phyloP scores from a whole-genome alignment of 306 rosid genomes.

The Vigna radiata region DNA sequence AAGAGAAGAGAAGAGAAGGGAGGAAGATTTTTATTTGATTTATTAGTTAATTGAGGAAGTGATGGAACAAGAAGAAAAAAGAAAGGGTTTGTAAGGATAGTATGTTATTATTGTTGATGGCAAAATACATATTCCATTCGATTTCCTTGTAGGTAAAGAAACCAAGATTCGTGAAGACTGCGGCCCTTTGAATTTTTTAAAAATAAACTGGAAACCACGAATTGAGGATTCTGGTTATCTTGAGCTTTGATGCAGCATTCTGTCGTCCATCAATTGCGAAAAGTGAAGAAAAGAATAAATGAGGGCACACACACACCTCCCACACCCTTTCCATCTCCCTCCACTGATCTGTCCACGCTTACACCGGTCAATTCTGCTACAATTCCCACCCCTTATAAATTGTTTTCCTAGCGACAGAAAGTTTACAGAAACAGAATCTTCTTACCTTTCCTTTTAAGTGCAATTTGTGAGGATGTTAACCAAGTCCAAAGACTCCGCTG shows the following conservation, averaged over 20 bases:
- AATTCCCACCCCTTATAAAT: constrained; percentile 34
- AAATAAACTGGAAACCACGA: constrained; percentile 56
- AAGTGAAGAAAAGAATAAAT: constrained; percentile 46
- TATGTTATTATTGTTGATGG: background rate
- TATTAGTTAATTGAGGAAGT: background rate
- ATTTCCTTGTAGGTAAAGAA: constrained; percentile 38
- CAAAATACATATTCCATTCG: constrained; percentile 42
- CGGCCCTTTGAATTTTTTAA: background rate
- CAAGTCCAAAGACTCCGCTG: constrained; percentile 37
- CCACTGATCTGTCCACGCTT: constrained; percentile 41
- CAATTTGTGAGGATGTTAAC: constrained; percentile 56
- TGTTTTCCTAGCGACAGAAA: constrained; percentile 40
- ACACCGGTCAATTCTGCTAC: constrained; percentile 37
- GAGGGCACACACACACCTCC: constrained; percentile 24
- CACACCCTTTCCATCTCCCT: constrained; percentile 44
- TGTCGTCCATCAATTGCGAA: constrained; percentile 53
- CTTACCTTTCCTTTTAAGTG: constrained; percentile 41
- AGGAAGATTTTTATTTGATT: no score
- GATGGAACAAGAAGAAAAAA: constrained; percentile 6
- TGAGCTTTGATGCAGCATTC: constrained; percentile 54
- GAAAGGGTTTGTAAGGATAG: background rate
- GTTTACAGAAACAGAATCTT: constrained; percentile 45
- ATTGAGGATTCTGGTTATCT: constrained; percentile 53
- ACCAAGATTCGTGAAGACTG: constrained; percentile 26
- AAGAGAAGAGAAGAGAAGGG: no score